Evolutionary conservation across 495 filamentous ascomycete species (phyloP), one percentile per base, ranked within the genome.

Genomic region (Xylaria nigripes): DNA sequence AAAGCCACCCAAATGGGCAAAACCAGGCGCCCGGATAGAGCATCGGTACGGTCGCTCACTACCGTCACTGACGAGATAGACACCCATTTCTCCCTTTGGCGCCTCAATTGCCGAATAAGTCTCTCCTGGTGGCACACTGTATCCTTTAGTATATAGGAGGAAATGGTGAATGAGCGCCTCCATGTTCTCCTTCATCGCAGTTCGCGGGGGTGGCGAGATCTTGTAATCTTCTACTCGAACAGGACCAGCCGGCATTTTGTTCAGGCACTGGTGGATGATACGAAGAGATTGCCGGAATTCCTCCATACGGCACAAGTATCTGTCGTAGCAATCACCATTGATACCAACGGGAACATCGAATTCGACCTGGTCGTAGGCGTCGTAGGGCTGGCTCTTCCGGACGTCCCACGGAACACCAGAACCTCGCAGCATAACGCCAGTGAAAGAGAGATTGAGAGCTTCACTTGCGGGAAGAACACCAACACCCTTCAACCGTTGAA

Each of bases 141-240:
- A 99, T 51, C 93, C 93, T 78, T 97, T 99, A 67, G 90, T 96
- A 75, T 90, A 99, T 29, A 99, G 82, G 45, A 99, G 75, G 80
- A 99, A 99, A 78, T 99, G 93, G 73, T 99, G 93, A 68, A 99
- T 99, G 13, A 99, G 79, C 19, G 93, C 92, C 72, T 99, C 93
- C 94, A 99, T 99, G 74, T 99, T 85, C 80, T 99, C 93, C 80
- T 99, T 99, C 93, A 99, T 99, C 60, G 93, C 94, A n/a, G 85
- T 81, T 64, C 93, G 83, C 13, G 93, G 93, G 36, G 93, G 93
- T 8, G 93, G 93, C n/a, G 87, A 86, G 69, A 99, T 83, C 80
- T 98, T 98, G 80, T 96, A 98, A 74, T 98, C 93, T 72, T 98
- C 93, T 36, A 96, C 90, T 51, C 89, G 82, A 64, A 97, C 81